Percentiles rank a stretch among this genome's conserved stretches.
phyloP scores from a whole-genome alignment of 257 asterid species.

The Leptodermis oblonga region DNA sequence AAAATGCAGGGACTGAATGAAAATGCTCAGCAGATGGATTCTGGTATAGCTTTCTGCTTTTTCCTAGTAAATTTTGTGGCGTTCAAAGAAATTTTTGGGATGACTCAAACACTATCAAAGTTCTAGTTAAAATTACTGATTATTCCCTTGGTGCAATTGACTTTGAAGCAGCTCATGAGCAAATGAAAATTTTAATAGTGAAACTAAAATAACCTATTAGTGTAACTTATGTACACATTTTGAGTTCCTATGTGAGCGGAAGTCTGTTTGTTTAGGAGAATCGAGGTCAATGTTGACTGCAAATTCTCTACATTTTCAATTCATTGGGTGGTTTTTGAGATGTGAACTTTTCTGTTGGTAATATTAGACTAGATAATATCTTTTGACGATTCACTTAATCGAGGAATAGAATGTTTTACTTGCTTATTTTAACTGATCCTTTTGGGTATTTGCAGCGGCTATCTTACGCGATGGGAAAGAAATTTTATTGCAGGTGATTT shows the following conservation, averaged over 20 bases:
- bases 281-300: background rate
- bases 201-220: background rate
- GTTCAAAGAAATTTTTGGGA: background rate
- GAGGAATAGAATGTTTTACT: background rate
- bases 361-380: background rate
- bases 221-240: too few species aligned
- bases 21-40: slow-evolving; percentile 46
- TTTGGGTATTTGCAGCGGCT: slow-evolving; percentile 47
- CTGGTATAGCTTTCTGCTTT: slow-evolving; percentile 40
- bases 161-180: background rate
- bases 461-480: slow-evolving; percentile 72
- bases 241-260: background rate
- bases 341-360: background rate
- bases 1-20: slow-evolving; percentile 47
- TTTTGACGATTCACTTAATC: background rate
- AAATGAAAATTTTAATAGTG: background rate
- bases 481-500: slow-evolving; percentile 72
- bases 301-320: background rate
- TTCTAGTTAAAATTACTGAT: background rate
- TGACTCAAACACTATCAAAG: background rate
- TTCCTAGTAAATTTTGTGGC: background rate
- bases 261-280: background rate
- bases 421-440: slow-evolving; percentile 15
- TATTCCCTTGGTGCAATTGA: background rate
- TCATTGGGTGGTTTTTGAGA: background rate